Conservation (phyloP, 495 filamentous ascomycete genomes). For the Letharia lupina region DNA sequence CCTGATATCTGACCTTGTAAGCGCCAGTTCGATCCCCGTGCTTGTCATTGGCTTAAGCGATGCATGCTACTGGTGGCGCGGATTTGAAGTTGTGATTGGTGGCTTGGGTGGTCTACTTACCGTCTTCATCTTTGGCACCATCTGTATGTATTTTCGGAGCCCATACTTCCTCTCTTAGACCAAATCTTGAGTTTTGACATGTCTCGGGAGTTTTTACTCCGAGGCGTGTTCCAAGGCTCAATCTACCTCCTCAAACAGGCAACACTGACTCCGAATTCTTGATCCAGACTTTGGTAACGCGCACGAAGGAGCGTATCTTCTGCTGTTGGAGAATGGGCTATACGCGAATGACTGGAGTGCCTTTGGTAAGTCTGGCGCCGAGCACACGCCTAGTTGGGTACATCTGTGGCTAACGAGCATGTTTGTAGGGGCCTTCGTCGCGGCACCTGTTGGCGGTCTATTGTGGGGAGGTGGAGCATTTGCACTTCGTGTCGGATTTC, state of each 20-base stretch:
- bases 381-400: too few species aligned
- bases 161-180: background rate
- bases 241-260: background rate
- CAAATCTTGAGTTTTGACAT: background rate
- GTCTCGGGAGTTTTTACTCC: background rate
- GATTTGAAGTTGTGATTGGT: constrained; percentile 64
- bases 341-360: constrained; percentile 65
- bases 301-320: constrained; percentile 51
- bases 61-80: constrained; percentile 59
- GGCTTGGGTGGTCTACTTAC: constrained; percentile 63
- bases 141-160: constrained; percentile 28
- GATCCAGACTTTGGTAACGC: constrained; percentile 49
- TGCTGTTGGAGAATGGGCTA: constrained; percentile 60
- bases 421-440: constrained; percentile 55
- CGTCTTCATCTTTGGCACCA: constrained; percentile 65
- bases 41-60: constrained; percentile 57
- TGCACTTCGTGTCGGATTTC: constrained; percentile 42
- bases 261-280: background rate
- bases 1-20: constrained; percentile 65
- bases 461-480: constrained; percentile 58
- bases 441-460: constrained; percentile 62
- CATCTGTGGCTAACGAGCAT: background rate
- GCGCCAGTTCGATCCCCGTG: constrained; percentile 59
- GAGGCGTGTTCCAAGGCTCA: background rate
- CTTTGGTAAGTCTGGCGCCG: constrained; percentile 41